phyloP scores from a whole-genome alignment of 2,329 filamentous ascomycete genomes.

The Colletotrichum salicis region DNA sequence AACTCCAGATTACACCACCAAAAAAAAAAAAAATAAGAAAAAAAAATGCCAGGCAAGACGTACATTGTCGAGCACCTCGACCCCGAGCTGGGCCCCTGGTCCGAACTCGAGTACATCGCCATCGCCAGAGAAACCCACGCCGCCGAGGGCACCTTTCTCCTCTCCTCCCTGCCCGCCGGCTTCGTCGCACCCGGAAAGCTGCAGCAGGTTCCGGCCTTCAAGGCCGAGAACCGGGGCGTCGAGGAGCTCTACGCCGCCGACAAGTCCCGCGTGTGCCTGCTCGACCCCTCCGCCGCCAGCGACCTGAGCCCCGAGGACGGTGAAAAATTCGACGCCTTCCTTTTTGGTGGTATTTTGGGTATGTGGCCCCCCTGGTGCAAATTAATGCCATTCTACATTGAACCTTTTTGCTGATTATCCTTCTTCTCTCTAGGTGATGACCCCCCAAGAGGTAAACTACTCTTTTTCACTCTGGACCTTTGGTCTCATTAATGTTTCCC shows the following conservation, averaged over 20 bases:
- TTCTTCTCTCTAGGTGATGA: conserved; percentile 77
- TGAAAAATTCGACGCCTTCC: conserved; percentile 84
- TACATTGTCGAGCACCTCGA: conserved; percentile 98
- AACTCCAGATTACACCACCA: neutral
- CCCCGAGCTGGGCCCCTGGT: conserved; percentile 93
- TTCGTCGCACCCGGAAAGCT: conserved; percentile 73
- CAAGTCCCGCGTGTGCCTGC: conserved; percentile 83
- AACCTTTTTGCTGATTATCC: conserved; percentile 29
- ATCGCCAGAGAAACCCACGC: conserved; percentile 85
- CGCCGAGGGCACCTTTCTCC: conserved; percentile 75
- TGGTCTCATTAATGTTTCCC: neutral
- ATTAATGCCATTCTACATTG: conserved; percentile 18
- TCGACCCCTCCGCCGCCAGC: conserved; percentile 85
- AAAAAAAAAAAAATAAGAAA: neutral
- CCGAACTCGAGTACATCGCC: conserved; percentile 87
- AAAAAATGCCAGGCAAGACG: conserved; percentile 63
- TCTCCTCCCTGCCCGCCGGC: conserved; percentile 80
- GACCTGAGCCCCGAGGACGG: conserved; percentile 88
- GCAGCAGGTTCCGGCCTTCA: conserved; percentile 69
- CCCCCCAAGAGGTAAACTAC: conserved; percentile 80
- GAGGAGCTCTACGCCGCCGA: conserved; percentile 81
- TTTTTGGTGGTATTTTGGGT: conserved; percentile 97
- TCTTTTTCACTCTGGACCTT: conserved; percentile 14
- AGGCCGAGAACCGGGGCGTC: conserved; percentile 79
- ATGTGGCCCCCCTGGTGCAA: conserved; percentile 42